These are phyloP conservation scores for Apiosordaria backusii DNA, from an alignment of 495 filamentous ascomycete species.

Conservation along the genomic window DNA sequence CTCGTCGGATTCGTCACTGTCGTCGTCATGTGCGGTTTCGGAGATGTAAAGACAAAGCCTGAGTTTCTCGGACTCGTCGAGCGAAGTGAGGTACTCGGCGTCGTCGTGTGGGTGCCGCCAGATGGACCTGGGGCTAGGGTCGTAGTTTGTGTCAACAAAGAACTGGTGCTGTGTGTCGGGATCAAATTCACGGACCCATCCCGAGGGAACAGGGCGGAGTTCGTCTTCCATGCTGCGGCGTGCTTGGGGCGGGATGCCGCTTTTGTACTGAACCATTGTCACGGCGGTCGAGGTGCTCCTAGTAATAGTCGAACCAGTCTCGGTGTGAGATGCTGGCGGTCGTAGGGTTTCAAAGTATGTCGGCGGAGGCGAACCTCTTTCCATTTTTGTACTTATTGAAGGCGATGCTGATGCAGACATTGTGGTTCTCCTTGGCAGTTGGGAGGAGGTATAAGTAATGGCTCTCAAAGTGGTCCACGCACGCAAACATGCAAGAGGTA, in stretches of 20 bases:
- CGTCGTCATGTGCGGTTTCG: neutral
- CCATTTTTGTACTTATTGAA: neutral
- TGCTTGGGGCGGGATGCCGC: slow-evolving; percentile 28
- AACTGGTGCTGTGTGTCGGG: slow-evolving; percentile 31
- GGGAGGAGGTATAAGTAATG: neutral
- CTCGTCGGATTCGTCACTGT: slow-evolving; percentile 17
- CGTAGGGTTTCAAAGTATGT: neutral
- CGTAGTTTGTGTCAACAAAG: slow-evolving; percentile 32
- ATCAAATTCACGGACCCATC: slow-evolving; percentile 33
- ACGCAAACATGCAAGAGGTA: neutral
- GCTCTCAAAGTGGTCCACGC: neutral
- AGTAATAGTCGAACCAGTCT: neutral
- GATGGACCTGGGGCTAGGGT: slow-evolving; percentile 26
- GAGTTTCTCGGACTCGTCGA: slow-evolving; percentile 8
- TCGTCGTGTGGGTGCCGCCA: slow-evolving; percentile 36
- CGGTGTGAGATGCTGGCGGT: neutral
- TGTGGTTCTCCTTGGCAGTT: neutral
- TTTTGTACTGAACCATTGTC: slow-evolving; percentile 4
- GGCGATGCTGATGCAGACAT: neutral
- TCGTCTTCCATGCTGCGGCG: slow-evolving; percentile 36
- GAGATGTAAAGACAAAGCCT: slow-evolving; percentile 8
- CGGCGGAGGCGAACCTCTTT: neutral
- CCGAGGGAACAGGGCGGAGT: slow-evolving; percentile 25
- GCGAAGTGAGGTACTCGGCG: slow-evolving; percentile 18
- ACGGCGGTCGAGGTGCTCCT: neutral